Evolutionary conservation across 75 land plant genomes (phyloP), one percentile per base, ranked within the genome.

Genomic region (Larix kaempferi): DNA sequence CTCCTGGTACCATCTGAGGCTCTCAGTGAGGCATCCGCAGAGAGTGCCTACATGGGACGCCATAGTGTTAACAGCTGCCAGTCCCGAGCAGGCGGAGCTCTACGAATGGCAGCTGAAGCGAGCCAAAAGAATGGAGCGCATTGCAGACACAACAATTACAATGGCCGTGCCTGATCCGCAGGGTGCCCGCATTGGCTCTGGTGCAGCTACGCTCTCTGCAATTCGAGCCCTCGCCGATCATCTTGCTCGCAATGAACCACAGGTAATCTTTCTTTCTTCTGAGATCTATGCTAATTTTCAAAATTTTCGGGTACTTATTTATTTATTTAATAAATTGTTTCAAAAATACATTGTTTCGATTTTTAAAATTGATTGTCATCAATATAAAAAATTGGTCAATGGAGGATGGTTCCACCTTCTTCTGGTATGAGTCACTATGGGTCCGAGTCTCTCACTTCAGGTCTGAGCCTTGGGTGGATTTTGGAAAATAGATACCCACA

Each of bases 11-110:
- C 89, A 76, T 39, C 78, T 97, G 33, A 78, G 99, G 35, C 81
- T 97, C 71, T 92, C 98, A 59, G 92, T 94, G 41, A 78, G 98
- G 65, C 85, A 91, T 61, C 92, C 98, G 11, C 16, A 85, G 57
- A 77, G 98, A 67, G 92, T 90, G 41, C 88, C 95, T n/a, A 94
- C 99, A 0, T 97, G 99, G 99, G 99, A 97, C 79, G 99, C 98
- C 19, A 83, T 97, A 62, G 87, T 97, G 5, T 79, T 97, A 21
- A 97, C 99, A 0, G 99, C 99, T 0, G 95, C 99, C 2, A 94
- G 99, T 79, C 98, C 98, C 37, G 95, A 95, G 76, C 99, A 97
- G 77, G 95, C 99, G 19, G 55, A 77, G 79, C 95, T 97, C 56
- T 97, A 91, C 85, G 89, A 92, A 66, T 86, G 87, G 91, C 99